phyloP scores from a whole-genome alignment of 2,329 filamentous ascomycete genomes.

The Diplodia mutila region DNA sequence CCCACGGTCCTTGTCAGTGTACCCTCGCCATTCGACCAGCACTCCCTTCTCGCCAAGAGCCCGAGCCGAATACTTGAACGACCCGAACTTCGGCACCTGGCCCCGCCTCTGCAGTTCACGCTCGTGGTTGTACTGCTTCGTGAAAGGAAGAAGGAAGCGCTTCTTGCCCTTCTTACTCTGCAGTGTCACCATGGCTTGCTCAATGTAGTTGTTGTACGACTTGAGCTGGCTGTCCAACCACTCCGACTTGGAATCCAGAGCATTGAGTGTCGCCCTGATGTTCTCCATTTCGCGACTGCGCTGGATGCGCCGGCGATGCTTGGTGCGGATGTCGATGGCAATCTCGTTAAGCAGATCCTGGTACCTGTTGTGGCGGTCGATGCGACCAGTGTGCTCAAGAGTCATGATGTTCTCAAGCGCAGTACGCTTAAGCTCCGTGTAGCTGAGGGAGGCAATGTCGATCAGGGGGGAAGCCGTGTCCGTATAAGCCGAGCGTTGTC shows the following conservation, averaged over 20 bases:
- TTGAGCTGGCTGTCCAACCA: slow-evolving; percentile 96
- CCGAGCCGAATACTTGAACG: slow-evolving; percentile 93
- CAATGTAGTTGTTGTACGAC: slow-evolving; percentile 98
- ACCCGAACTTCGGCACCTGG: slow-evolving; percentile 94
- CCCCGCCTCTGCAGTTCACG: slow-evolving; percentile 90
- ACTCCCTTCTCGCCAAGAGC: slow-evolving; percentile 92
- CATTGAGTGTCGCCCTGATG: slow-evolving; percentile 73
- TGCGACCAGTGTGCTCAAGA: slow-evolving; percentile 83
- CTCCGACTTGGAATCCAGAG: slow-evolving; percentile 81
- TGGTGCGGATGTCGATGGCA: slow-evolving; percentile 93
- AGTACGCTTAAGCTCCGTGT: slow-evolving; percentile 88
- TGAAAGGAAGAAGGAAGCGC: slow-evolving; percentile 92
- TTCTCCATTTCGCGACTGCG: slow-evolving; percentile 88
- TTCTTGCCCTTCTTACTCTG: slow-evolving; percentile 98
- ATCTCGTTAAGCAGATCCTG: slow-evolving; percentile 98
- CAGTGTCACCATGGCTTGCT: slow-evolving; percentile 95
- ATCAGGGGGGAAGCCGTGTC: slow-evolving; percentile 62
- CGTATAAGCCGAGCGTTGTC: slow-evolving; percentile 76
- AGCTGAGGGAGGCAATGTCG: slow-evolving; percentile 87
- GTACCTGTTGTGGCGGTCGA: slow-evolving; percentile 85
- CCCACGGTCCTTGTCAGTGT: slow-evolving; percentile 67
- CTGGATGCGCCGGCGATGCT: slow-evolving; percentile 90
- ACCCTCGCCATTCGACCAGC: slow-evolving; percentile 86
- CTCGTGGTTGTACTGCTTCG: slow-evolving; percentile 98
- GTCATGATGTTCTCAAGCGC: slow-evolving; percentile 92